These are phyloP conservation scores for Hanseniaspora pseudoguilliermondii DNA, from an alignment of 805 yeast genomes.

Conservation along the genomic window DNA sequence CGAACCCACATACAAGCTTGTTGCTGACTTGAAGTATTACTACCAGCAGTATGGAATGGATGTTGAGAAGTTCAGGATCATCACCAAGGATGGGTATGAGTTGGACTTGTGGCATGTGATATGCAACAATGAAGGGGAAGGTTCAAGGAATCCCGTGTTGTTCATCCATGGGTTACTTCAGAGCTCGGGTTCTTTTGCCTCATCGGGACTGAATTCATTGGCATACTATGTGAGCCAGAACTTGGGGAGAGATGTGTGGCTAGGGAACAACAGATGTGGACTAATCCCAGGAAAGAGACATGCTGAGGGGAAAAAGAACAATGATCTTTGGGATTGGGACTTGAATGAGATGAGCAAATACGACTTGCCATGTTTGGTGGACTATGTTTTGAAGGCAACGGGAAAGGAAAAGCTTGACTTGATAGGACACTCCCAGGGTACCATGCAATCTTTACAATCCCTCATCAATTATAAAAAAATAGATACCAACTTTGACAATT, in stretches of 20 bases:
- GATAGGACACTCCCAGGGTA: slow-evolving; percentile 86
- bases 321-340: slow-evolving; percentile 79
- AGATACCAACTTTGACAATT: slow-evolving; percentile 17
- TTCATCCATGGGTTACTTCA: slow-evolving; percentile 80
- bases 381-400: slow-evolving; percentile 38
- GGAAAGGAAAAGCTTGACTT: slow-evolving; percentile 39
- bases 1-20: slow-evolving; percentile 23
- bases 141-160: slow-evolving; percentile 46
- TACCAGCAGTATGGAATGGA: slow-evolving; percentile 48
- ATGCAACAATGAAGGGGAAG: slow-evolving; percentile 12
- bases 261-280: slow-evolving; percentile 85
- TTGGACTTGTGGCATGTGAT: slow-evolving; percentile 53
- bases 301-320: slow-evolving; percentile 32
- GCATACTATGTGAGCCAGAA: slow-evolving; percentile 42
- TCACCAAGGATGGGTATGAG: slow-evolving; percentile 70
- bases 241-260: slow-evolving; percentile 72
- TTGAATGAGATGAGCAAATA: slow-evolving; percentile 64
- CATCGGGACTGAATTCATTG: slow-evolving; percentile 69
- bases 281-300: slow-evolving; percentile 38
- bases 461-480: slow-evolving; percentile 35
- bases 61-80: slow-evolving; percentile 44
- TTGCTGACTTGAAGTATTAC: slow-evolving; percentile 54
- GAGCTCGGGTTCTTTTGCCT: slow-evolving; percentile 72
- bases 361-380: slow-evolving; percentile 66
- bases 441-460: slow-evolving; percentile 69